A percentile compares a stretch with the other conserved stretches of the same genome.
Conservation (phyloP, 2,329 filamentous ascomycete species). For the Stromatinia cepivora region DNA sequence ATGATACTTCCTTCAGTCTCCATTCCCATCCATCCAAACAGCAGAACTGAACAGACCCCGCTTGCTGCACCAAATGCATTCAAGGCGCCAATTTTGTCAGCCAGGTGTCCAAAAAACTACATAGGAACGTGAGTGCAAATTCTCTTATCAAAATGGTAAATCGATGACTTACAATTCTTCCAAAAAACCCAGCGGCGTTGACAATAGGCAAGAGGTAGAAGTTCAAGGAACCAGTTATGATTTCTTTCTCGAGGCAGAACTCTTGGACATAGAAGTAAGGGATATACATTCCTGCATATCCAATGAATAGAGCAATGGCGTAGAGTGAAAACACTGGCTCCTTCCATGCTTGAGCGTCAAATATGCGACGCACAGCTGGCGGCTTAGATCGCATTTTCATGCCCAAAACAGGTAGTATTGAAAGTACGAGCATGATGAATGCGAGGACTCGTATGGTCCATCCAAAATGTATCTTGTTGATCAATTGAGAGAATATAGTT, state of each 20-base stretch:
- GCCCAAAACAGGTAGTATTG: background rate
- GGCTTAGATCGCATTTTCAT: conserved; percentile 25
- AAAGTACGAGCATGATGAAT: conserved; percentile 1
- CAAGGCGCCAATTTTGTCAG: conserved; percentile 52
- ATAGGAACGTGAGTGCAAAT: too few species aligned
- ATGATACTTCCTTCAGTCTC: background rate
- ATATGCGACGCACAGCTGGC: conserved; percentile 7
- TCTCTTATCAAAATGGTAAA: too few species aligned
- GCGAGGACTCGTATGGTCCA: background rate
- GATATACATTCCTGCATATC: conserved; percentile 10
- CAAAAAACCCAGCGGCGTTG: conserved; percentile 26
- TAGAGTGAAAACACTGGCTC: conserved; percentile 12
- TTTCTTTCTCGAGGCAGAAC: background rate
- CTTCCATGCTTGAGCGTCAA: conserved; percentile 16
- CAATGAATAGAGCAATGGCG: conserved; percentile 10
- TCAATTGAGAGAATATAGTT: background rate
- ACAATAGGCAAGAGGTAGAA: conserved; percentile 28
- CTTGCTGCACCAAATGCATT: too few species aligned
- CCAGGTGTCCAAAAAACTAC: conserved; percentile 49
- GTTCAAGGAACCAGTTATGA: background rate
- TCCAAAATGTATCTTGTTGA: background rate
- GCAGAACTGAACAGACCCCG: conserved; percentile 1
- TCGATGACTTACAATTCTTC: conserved; percentile 24
- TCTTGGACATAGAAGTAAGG: conserved; percentile 19
- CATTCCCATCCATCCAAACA: conserved; percentile 46